A percentile compares a stretch with the other conserved stretches of the same genome.
These are phyloP conservation scores for Pseudotulostoma volvatum DNA, from an alignment of 495 filamentous ascomycete genomes.

Conservation along the genomic window DNA sequence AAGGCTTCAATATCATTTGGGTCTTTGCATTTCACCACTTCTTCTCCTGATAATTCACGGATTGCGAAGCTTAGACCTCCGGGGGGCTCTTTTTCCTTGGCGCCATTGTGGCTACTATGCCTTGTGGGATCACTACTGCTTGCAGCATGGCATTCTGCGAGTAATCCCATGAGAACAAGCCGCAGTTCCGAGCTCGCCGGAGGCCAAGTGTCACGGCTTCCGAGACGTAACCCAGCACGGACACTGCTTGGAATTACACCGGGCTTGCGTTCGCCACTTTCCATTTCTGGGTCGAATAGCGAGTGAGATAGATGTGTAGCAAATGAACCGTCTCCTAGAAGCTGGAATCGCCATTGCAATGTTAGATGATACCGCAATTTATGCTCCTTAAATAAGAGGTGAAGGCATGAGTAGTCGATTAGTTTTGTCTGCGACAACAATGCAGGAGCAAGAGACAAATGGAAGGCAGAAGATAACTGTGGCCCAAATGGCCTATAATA, in stretches of 20 bases:
- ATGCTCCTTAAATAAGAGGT: slow-evolving; percentile 62
- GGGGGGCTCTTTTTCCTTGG: slow-evolving; percentile 41
- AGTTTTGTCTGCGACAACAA: slow-evolving; percentile 57
- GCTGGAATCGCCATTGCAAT: slow-evolving; percentile 63
- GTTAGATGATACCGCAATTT: slow-evolving; percentile 56
- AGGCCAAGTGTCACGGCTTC: slow-evolving; percentile 67
- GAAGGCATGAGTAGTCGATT: slow-evolving; percentile 61
- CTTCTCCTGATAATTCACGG: slow-evolving; percentile 57
- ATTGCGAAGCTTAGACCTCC: slow-evolving; percentile 76
- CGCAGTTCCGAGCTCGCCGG: slow-evolving; percentile 84
- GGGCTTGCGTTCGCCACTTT: slow-evolving; percentile 53
- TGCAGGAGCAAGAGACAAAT: slow-evolving; percentile 60
- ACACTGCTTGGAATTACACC: slow-evolving; percentile 53
- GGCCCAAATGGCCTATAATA: slow-evolving; percentile 36
- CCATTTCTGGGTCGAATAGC: slow-evolving; percentile 74
- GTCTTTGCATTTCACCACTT: slow-evolving; percentile 65
- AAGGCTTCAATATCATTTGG: slow-evolving; percentile 66
- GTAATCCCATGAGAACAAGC: slow-evolving; percentile 70
- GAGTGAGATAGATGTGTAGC: slow-evolving; percentile 60
- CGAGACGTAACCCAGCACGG: slow-evolving; percentile 65
- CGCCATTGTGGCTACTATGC: slow-evolving; percentile 1
- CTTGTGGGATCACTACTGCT: neutral
- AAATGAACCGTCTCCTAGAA: slow-evolving; percentile 75
- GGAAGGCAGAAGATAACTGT: slow-evolving; percentile 51
- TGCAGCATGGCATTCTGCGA: slow-evolving; percentile 54